A percentile compares a stretch with the other conserved stretches of the same genome.
These are phyloP conservation scores for Fragaria ananassa DNA, from an alignment of 306 rosid genomes.

Conservation along the genomic window DNA sequence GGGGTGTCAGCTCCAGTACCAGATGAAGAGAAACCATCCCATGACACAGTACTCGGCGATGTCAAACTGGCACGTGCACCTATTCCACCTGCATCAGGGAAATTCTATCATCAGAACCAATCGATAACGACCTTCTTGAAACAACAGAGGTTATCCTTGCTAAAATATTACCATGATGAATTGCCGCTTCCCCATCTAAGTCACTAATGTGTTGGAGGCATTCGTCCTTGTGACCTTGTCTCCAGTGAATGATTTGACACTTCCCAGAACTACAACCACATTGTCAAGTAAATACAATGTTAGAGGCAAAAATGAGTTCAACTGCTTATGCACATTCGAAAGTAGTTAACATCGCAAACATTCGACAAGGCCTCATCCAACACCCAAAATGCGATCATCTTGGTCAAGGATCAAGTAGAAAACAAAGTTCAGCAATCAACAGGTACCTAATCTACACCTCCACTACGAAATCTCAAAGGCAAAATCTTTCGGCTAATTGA, in stretches of 20 bases:
- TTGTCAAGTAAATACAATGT: slow-evolving; percentile 20
- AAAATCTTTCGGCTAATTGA: not conserved
- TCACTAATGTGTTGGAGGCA: slow-evolving; percentile 39
- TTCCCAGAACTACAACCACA: slow-evolving; percentile 67
- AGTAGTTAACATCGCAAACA: not conserved
- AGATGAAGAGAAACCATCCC: slow-evolving; percentile 30
- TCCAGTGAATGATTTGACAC: slow-evolving; percentile 86
- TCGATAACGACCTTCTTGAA: slow-evolving; percentile 19
- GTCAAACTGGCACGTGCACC: slow-evolving; percentile 26
- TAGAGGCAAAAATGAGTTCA: too few species aligned
- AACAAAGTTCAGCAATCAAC: not conserved
- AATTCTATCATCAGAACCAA: slow-evolving; percentile 29
- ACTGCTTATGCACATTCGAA: not conserved
- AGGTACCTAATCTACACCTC: not conserved
- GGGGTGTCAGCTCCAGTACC: slow-evolving; percentile 32
- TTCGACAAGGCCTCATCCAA: not conserved
- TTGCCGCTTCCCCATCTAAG: slow-evolving; percentile 16
- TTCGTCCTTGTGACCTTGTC: slow-evolving; percentile 79
- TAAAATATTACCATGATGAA: slow-evolving; percentile 34
- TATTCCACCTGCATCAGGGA: slow-evolving; percentile 37
- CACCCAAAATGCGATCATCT: not conserved
- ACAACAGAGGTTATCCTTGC: slow-evolving; percentile 12
- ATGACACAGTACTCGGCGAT: slow-evolving; percentile 22
- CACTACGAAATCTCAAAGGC: not conserved
- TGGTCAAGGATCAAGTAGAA: not conserved